Percentiles rank a stretch among this genome's conserved stretches.
phyloP scores from a whole-genome alignment of 2,329 filamentous ascomycete genomes.

The Paraphoma chrysanthemicola region DNA sequence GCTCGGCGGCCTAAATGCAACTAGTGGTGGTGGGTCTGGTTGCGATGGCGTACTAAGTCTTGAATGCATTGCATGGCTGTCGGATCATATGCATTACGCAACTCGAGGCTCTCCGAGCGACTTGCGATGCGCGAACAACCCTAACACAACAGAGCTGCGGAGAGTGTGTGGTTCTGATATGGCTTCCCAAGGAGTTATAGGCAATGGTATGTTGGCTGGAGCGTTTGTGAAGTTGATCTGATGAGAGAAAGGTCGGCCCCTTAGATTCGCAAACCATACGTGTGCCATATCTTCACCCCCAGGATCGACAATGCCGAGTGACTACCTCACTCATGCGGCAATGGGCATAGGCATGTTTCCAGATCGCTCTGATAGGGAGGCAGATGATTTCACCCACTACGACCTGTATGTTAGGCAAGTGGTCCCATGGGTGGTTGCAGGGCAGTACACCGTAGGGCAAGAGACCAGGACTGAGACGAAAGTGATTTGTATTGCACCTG shows the following conservation, averaged over 20 bases:
- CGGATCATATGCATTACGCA: not conserved
- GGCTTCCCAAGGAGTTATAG: too few relatives aligned
- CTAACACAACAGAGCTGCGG: too few relatives aligned
- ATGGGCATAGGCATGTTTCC: not conserved
- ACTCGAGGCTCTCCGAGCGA: too few relatives aligned
- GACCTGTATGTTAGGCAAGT: constrained; percentile 2
- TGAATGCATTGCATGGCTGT: not conserved
- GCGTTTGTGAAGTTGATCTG: too few relatives aligned
- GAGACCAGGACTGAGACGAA: not conserved
- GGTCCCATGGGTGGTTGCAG: constrained; percentile 1
- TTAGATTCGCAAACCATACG: not conserved
- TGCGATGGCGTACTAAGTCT: not conserved
- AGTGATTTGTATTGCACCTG: not conserved
- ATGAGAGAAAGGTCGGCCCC: not conserved
- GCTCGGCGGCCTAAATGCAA: not conserved
- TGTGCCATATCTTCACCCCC: not conserved
- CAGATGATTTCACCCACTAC: not conserved
- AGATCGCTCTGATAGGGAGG: not conserved
- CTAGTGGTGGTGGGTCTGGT: not conserved
- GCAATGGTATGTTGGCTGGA: too few relatives aligned
- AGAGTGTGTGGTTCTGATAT: too few relatives aligned
- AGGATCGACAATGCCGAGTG: not conserved
- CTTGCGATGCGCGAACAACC: too few relatives aligned
- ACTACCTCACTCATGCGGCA: not conserved
- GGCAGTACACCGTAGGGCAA: not conserved